phyloP scores from a whole-genome alignment of 2,329 filamentous ascomycete genomes.

The Ceratocystiopsis brevicomis region DNA sequence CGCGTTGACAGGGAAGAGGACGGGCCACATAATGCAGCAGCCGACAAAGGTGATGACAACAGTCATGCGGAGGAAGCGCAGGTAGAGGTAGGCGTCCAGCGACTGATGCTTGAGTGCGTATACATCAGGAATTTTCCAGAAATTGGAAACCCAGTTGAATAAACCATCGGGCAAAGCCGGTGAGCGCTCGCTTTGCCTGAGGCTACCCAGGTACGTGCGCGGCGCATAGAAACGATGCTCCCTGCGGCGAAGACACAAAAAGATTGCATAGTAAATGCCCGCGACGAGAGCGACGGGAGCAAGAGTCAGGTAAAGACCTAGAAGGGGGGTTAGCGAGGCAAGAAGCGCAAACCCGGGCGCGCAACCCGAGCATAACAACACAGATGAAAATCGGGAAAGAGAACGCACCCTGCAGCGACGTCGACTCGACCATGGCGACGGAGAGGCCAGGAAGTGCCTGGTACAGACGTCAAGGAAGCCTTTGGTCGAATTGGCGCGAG shows the following conservation, averaged over 20 bases:
- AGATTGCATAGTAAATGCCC: constrained; percentile 23
- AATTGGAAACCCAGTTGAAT: constrained; percentile 48
- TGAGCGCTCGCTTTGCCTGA: constrained; percentile 33
- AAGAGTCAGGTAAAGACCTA: constrained; percentile 24
- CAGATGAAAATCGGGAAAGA: neutral
- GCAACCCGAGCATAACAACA: neutral
- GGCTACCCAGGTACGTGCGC: constrained; percentile 28
- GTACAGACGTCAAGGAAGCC: no score
- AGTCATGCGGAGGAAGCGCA: constrained; percentile 69
- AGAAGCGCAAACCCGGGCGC: neutral
- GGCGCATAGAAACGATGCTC: constrained; percentile 30
- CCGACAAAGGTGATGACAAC: constrained; percentile 66
- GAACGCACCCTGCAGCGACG: constrained; percentile 8
- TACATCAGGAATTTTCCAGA: constrained; percentile 52
- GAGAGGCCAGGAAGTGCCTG: neutral
- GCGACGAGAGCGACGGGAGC: constrained; percentile 20
- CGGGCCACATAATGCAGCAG: constrained; percentile 66
- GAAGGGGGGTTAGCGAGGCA: neutral
- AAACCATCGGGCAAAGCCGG: constrained; percentile 39
- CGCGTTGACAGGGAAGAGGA: constrained; percentile 70
- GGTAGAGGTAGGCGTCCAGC: constrained; percentile 76
- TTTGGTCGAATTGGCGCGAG: no score
- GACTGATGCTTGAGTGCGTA: constrained; percentile 80
- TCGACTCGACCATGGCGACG: constrained; percentile 4
- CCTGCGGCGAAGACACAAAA: constrained; percentile 25